Conservation (phyloP, 169 alveolate genomes). For the Eimeria sp. region DNA sequence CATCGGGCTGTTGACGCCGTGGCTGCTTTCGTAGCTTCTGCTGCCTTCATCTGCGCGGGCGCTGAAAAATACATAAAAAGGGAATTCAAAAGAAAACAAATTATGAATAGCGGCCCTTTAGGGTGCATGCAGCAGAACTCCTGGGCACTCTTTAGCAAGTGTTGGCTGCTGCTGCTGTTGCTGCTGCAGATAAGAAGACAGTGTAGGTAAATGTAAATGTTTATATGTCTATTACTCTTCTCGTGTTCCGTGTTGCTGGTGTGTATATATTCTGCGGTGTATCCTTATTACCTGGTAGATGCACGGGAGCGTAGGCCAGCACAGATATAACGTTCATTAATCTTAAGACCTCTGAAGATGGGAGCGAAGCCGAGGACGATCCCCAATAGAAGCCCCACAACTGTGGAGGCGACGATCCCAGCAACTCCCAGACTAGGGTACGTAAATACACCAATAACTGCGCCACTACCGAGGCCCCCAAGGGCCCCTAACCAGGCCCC, state of each 20-base stretch:
- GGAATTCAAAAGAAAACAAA: not conserved
- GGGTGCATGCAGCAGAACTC: not conserved
- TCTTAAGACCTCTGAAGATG: conserved; percentile 85
- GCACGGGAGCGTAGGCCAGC: conserved; percentile 82
- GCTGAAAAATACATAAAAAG: not conserved
- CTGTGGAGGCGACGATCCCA: conserved; percentile 83
- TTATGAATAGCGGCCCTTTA: not conserved
- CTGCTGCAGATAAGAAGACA: no score
- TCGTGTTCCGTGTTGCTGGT: not conserved
- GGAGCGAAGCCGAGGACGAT: conserved; percentile 88
- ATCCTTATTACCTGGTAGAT: not conserved
- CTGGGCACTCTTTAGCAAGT: not conserved
- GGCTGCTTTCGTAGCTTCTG: conserved; percentile 37
- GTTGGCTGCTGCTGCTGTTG: not conserved
- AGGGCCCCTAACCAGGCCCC: conserved; percentile 81
- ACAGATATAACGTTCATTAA: conserved; percentile 87
- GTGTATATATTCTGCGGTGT: not conserved
- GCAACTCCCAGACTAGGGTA: conserved; percentile 49
- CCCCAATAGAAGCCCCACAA: conserved; percentile 86
- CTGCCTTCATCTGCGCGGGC: not conserved
- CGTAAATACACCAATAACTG: conserved; percentile 69
- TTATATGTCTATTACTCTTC: not conserved
- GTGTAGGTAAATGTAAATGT: not conserved
- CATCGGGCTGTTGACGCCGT: conserved; percentile 18
- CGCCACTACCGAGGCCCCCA: conserved; percentile 81